phyloP scores from a whole-genome alignment of 2,329 filamentous ascomycete species.

The Arthrocladium fulminans region DNA sequence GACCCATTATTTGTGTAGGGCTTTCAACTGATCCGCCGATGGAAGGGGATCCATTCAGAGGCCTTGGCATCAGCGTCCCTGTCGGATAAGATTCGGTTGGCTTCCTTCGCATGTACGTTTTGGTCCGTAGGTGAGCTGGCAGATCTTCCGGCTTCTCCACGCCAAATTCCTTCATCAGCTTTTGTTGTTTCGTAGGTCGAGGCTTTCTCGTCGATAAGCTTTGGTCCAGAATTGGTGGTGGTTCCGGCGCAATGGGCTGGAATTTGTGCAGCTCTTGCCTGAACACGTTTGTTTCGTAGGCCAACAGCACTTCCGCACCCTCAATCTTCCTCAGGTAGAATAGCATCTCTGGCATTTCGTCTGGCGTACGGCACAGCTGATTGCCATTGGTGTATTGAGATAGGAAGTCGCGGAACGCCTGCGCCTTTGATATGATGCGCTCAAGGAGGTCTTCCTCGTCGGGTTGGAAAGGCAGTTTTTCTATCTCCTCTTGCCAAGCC shows the following conservation, averaged over 20 bases:
- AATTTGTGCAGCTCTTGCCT: conserved; percentile 91
- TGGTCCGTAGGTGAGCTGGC: conserved; percentile 71
- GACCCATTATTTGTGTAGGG: conserved; percentile 24
- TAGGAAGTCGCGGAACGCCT: conserved; percentile 75
- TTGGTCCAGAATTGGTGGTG: conserved; percentile 76
- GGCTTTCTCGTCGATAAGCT: conserved; percentile 92
- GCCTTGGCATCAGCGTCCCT: conserved; percentile 17
- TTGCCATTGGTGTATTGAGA: conserved; percentile 70
- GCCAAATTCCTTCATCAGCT: conserved; percentile 79
- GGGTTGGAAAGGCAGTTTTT: conserved; percentile 77
- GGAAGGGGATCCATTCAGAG: conserved; percentile 21
- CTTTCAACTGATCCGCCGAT: conserved; percentile 20
- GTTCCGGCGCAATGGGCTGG: conserved; percentile 76
- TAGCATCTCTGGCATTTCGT: conserved; percentile 79
- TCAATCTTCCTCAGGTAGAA: conserved; percentile 97
- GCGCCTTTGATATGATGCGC: conserved; percentile 78
- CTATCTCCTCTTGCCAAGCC: conserved; percentile 74
- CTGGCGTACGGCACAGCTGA: conserved; percentile 58
- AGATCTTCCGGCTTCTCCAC: conserved; percentile 86
- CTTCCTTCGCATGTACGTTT: conserved; percentile 68
- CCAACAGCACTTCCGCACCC: conserved; percentile 83
- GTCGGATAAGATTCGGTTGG: conserved; percentile 34
- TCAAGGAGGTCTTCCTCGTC: conserved; percentile 83
- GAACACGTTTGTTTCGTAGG: conserved; percentile 95
- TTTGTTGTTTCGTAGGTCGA: conserved; percentile 91